These are phyloP conservation scores for Ganoderma sp. DNA, from an alignment of 1,284 basidiomycete genomes.

Conservation along the genomic window DNA sequence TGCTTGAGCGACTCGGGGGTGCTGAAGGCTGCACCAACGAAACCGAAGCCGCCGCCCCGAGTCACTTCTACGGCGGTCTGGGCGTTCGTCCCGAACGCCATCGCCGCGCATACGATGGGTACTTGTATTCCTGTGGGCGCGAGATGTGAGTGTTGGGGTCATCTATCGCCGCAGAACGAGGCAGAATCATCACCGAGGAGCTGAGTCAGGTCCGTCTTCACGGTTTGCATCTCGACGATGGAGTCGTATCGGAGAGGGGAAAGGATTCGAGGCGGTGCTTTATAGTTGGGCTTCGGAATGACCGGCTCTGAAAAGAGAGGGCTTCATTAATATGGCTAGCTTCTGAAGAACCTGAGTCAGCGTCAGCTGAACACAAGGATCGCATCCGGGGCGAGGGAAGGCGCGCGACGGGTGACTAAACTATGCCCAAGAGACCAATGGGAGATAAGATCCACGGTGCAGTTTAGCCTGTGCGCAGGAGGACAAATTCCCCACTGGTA, in stretches of 20 bases:
- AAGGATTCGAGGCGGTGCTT: neutral
- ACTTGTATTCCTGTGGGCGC: constrained; percentile 44
- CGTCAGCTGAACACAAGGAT: neutral
- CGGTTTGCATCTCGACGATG: constrained; percentile 21
- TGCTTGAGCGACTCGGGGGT: constrained; percentile 48
- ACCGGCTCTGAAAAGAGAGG: neutral
- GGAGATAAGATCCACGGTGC: neutral
- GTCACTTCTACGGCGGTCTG: constrained; percentile 64
- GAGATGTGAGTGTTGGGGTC: neutral
- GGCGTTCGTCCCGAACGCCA: constrained; percentile 72
- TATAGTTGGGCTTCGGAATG: neutral
- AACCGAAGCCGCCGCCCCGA: constrained; percentile 73
- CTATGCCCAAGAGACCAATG: neutral
- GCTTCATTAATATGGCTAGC: neutral
- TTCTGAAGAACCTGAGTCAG: neutral
- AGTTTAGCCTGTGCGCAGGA: no score
- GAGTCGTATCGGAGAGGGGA: neutral
- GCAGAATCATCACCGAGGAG: constrained; percentile 32
- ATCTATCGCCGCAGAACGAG: neutral
- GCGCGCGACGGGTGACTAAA: neutral
- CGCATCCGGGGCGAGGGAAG: neutral
- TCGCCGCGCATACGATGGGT: constrained; percentile 68
- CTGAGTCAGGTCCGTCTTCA: constrained; percentile 47
- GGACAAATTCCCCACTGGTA: no score
- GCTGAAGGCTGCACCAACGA: constrained; percentile 49